Conservation (phyloP, 2,329 filamentous ascomycete genomes). For the Aspergillus fischeri region DNA sequence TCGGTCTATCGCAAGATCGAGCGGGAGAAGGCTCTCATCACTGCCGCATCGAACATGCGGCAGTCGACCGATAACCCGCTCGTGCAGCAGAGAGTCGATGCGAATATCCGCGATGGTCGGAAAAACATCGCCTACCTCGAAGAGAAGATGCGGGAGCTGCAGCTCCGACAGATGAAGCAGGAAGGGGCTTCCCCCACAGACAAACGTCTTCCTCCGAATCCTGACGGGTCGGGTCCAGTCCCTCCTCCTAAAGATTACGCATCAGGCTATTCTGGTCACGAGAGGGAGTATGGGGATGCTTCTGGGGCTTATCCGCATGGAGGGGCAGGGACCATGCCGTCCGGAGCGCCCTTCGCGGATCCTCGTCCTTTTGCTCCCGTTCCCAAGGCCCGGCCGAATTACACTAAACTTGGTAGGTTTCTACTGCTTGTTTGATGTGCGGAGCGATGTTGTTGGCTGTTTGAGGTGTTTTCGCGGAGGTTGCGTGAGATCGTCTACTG, state of each 20-base stretch:
- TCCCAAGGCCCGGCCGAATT: conserved; percentile 79
- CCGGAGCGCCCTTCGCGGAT: conserved; percentile 72
- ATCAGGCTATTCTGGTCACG: conserved; percentile 49
- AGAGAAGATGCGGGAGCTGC: conserved; percentile 81
- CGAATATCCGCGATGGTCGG: conserved; percentile 87
- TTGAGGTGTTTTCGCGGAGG: conserved; percentile 5
- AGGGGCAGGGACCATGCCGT: conserved; percentile 72
- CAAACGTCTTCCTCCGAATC: conserved; percentile 45
- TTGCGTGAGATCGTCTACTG: conserved; percentile 8
- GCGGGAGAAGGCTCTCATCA: conserved; percentile 91
- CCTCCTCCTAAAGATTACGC: conserved; percentile 71
- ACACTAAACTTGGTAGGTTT: conserved; percentile 84
- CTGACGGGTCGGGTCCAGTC: conserved; percentile 44
- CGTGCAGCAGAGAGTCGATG: conserved; percentile 85
- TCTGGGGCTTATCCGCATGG: conserved; percentile 54
- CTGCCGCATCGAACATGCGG: conserved; percentile 90
- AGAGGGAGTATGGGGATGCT: conserved; percentile 60
- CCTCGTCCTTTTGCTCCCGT: conserved; percentile 63
- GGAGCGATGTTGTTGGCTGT: background rate
- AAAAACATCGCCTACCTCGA: conserved; percentile 95
- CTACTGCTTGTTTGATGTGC: background rate
- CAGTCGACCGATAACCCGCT: conserved; percentile 91
- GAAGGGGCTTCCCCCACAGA: conserved; percentile 43
- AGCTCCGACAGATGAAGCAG: conserved; percentile 70
- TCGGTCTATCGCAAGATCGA: conserved; percentile 97